Evolutionary conservation across 805 yeast species (phyloP), one percentile per base, ranked within the genome.

Genomic region (Ogataea naganishii): DNA sequence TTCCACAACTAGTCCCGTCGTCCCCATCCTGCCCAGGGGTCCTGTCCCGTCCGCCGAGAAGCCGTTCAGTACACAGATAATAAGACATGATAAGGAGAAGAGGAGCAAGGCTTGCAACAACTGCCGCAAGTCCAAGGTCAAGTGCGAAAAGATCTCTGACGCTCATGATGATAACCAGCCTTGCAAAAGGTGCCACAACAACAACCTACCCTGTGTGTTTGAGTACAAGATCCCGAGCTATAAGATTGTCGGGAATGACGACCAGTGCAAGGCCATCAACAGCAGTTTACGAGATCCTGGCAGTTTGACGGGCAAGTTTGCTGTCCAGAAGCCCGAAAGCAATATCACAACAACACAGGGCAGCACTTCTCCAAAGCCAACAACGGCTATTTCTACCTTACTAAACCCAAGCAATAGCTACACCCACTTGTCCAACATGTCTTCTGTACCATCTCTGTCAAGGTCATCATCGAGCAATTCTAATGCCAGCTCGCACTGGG

Each of bases 41-140:
- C n/a, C n/a, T n/a, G n/a, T n/a, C n/a, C n/a, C n/a, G n/a, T n/a
- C n/a, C n/a, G n/a, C n/a, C n/a, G n/a, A n/a, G 6, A 6, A 5
- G 21, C 15, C 30, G 3, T 20, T 27, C 14, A 23, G 18, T 14
- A 29, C 31, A 16, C 23, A 18, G 17, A 13, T 29, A 6, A 23
- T 29, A 16, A 11, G 31, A n/a, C 31, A 29, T 17, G 31, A 29
- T 14, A 41, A 39, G 21, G 50, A 38, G 19, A 55, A 49, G 32
- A 38, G 65, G 26, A 51, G 51, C 21, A 75, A 70, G 43, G 84
- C 85, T 4, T 78, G 86, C 48, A 60, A 71, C 15, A 62, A 64
- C 41, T 78, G 86, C 47, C 66, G 80, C 33, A 61, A 61, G 43
- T 62, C 78, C 14, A 78, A 78, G 50, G 75, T 77, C 17, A 74